Evolutionary conservation across 2,329 filamentous ascomycete species (phyloP), one percentile per base, ranked within the genome.

Genomic region (Ophiocordyceps polyrhachis-furcata): DNA sequence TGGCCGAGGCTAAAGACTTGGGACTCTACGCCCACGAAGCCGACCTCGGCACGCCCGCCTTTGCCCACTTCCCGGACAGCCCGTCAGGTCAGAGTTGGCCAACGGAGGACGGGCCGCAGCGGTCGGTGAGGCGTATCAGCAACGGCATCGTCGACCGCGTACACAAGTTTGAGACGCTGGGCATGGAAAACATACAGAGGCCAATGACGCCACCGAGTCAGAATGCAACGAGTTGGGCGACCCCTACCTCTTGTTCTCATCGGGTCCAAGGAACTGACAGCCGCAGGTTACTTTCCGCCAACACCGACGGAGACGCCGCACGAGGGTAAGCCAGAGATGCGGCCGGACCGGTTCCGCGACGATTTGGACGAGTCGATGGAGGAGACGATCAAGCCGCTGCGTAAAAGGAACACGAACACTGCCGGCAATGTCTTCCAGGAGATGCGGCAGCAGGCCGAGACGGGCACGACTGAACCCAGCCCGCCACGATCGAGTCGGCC

Each of bases 251-350:
- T 9, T 19, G 28, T n/a, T 17, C 19, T 17, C 20, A 4, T 4
- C 25, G 17, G 5, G 2, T 38, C n/a, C 17, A 38, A 11, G 9
- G 2, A 9, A 12, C 35, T 21, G 35, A 42, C 25, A 5, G 5
- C 35, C 17, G 14, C 47, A 79, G 78, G 65, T 51, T 79, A 76
- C 53, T 74, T 75, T 50, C 80, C 80, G 46, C 72, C 79, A 41
- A 84, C 81, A 25, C 80, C 81, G 44, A 73, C 71, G 53, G 74
- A 76, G 44, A 82, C 77, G 19, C 79, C 80, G 40, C 68, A 70
- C 49, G 62, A 70, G 48, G 62, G 64, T 43, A 69, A 70, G 60
- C 62, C 66, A 35, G 57, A 63, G 42, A 50, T 59, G 15, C 59
- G 60, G 4, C 63, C 64, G 3, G 63, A 58, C 51, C 61, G 80